phyloP scores from a whole-genome alignment of 192 early-diverging fungal genomes.

The Gorgonomyces haynaldii region DNA sequence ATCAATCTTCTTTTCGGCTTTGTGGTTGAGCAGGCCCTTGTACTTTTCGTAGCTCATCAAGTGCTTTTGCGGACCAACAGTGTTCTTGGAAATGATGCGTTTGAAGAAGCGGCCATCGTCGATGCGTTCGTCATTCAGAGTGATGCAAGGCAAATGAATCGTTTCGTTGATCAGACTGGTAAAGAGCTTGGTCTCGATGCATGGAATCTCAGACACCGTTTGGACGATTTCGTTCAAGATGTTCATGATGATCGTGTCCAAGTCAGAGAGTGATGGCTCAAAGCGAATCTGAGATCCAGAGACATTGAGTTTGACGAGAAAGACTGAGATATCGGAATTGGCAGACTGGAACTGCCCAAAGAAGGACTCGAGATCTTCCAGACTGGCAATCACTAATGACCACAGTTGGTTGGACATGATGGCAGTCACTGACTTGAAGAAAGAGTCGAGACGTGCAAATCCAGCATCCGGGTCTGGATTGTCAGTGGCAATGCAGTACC shows the following conservation, averaged over 20 bases:
- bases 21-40: conserved; percentile 47
- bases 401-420: conserved; percentile 51
- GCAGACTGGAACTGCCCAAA: conserved; percentile 36
- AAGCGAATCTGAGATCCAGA: conserved; percentile 49
- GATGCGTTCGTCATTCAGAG: conserved; percentile 45
- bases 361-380: conserved; percentile 42
- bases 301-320: conserved; percentile 36
- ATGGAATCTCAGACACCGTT: conserved; percentile 39
- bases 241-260: conserved; percentile 37
- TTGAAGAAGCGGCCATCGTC: conserved; percentile 38
- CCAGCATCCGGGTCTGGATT: conserved; percentile 39
- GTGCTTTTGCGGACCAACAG: conserved; percentile 46
- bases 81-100: conserved; percentile 42
- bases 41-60: conserved; percentile 51
- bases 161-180: conserved; percentile 31
- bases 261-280: conserved; percentile 44
- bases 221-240: conserved; percentile 45
- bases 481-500: conserved; percentile 42
- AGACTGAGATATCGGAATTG: conserved; percentile 32
- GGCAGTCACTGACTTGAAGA: conserved; percentile 48
- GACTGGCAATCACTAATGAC: conserved; percentile 27
- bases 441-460: conserved; percentile 39
- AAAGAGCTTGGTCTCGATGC: conserved; percentile 51
- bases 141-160: conserved; percentile 33
- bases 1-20: conserved; percentile 53